These are phyloP conservation scores for Lithohypha guttulata DNA, from an alignment of 2,329 filamentous ascomycete species.

Conservation along the genomic window DNA sequence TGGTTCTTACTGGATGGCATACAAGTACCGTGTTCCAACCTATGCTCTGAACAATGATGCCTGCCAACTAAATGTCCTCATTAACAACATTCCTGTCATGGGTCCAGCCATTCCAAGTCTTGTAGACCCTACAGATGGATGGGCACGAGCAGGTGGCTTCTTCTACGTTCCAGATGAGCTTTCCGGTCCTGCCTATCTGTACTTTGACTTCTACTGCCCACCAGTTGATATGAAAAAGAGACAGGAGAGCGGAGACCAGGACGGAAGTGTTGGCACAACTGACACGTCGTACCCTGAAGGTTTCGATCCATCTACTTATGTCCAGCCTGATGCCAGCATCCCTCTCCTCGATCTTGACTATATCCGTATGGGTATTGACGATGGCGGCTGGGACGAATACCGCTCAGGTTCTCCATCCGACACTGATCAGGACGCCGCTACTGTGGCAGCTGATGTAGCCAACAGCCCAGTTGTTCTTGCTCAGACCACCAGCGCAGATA, in stretches of 20 bases:
- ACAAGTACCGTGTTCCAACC: conserved; percentile 7
- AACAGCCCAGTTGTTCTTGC: not conserved
- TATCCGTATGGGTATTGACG: conserved; percentile 9
- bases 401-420: not conserved
- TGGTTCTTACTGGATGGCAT: conserved; percentile 5
- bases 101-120: not conserved
- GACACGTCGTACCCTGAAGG: not conserved
- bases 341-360: conserved; percentile 9
- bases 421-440: not conserved
- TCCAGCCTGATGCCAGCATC: not conserved
- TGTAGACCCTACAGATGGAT: conserved; percentile 2
- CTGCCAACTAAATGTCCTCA: conserved; percentile 1
- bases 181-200: not conserved
- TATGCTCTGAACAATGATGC: conserved; percentile 7
- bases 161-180: not conserved
- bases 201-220: conserved; percentile 8
- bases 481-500: not conserved
- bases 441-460: not conserved
- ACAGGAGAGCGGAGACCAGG: not conserved
- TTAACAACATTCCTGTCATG: not conserved
- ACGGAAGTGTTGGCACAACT: not conserved
- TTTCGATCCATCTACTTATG: not conserved
- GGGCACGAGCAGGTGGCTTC: conserved; percentile 5
- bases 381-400: conserved; percentile 8
- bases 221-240: not conserved